phyloP scores from a whole-genome alignment of 306 rosid species.

The Rosa persica region DNA sequence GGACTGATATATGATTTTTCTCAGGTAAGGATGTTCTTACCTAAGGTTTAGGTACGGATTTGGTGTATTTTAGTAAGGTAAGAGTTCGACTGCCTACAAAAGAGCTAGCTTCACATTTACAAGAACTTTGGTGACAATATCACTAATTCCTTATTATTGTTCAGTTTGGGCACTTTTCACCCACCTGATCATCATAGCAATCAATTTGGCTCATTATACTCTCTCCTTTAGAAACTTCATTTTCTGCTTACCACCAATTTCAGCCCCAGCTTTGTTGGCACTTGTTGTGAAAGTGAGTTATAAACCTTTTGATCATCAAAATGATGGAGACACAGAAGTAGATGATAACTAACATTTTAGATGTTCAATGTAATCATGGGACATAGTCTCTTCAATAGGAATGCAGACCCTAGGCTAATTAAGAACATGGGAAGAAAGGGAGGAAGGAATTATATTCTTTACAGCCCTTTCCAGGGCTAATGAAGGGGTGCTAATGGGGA shows the following conservation, averaged over 20 bases:
- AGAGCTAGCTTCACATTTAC: too few relatives aligned
- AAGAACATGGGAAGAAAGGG: too few relatives aligned
- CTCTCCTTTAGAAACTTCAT: background rate
- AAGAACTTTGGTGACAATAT: background rate
- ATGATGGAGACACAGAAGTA: too few relatives aligned
- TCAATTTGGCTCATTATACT: constrained; percentile 52
- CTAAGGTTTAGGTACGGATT: too few relatives aligned
- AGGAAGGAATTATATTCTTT: too few relatives aligned
- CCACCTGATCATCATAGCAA: constrained; percentile 65
- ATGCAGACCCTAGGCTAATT: background rate
- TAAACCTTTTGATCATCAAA: background rate
- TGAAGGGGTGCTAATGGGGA: too few relatives aligned
- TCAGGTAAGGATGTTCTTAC: too few relatives aligned
- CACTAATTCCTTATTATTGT: background rate
- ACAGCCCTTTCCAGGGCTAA: too few relatives aligned
- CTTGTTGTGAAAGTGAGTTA: background rate
- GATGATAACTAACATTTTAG: background rate
- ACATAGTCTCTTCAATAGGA: background rate
- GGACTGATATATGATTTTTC: too few relatives aligned
- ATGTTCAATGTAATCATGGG: background rate
- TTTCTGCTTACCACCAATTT: background rate
- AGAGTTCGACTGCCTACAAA: constrained; percentile 18
- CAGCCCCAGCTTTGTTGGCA: background rate
- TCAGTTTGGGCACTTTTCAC: constrained; percentile 78
- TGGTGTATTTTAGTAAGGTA: too few relatives aligned